These are phyloP conservation scores for Marasmius oreades DNA, from an alignment of 1,284 basidiomycete genomes.

Conservation along the genomic window DNA sequence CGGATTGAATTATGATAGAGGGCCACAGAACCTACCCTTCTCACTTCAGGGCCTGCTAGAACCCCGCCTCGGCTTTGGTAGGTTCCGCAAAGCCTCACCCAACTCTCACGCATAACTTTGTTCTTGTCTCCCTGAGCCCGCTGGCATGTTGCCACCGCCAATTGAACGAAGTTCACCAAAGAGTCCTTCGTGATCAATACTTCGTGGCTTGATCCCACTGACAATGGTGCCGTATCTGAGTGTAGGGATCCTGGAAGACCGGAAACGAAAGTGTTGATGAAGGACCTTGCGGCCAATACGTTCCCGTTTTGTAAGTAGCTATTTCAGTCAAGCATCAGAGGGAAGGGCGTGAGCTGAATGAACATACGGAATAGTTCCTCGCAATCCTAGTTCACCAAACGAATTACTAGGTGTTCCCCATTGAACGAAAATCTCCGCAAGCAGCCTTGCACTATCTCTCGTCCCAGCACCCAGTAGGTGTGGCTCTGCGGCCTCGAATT, in stretches of 20 bases:
- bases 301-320: constrained; percentile 87
- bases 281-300: constrained; percentile 80
- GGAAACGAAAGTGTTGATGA: constrained; percentile 74
- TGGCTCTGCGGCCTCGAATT: constrained; percentile 70
- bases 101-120: constrained; percentile 71
- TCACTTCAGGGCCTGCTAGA: constrained; percentile 65
- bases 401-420: constrained; percentile 56
- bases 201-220: constrained; percentile 52
- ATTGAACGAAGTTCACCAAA: constrained; percentile 82
- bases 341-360: not conserved
- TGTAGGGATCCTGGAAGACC: constrained; percentile 44
- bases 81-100: constrained; percentile 79
- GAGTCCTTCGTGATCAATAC: constrained; percentile 71
- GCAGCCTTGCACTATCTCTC: constrained; percentile 79
- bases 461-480: constrained; percentile 83
- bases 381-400: constrained; percentile 73
- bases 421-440: constrained; percentile 83
- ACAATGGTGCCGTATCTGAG: constrained; percentile 35
- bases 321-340: not conserved
- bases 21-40: constrained; percentile 51
- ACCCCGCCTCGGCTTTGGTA: constrained; percentile 69
- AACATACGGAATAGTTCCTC: constrained; percentile 79
- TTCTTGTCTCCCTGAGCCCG: constrained; percentile 74
- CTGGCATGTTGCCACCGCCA: constrained; percentile 82
- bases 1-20: not conserved